Evolutionary conservation across 371 early-diverging fungal species (phyloP).

Genomic region (Capillidium heterosporum): DNA sequence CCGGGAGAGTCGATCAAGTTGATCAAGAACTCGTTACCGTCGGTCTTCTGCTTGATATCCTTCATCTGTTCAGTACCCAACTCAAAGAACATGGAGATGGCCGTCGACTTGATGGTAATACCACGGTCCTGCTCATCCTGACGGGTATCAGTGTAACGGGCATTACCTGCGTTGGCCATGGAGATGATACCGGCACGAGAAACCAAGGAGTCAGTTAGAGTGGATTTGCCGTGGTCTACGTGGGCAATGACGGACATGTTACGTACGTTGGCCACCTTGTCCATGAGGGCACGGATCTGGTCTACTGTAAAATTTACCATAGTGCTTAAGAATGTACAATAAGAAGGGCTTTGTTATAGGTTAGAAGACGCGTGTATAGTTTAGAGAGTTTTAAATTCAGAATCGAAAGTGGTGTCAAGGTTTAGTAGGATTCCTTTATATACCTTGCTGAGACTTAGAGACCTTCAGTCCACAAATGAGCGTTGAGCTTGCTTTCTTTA

Average conservation of each 20-base stretch:
- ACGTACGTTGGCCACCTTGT: constrained; percentile 82
- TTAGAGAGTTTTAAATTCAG: no score
- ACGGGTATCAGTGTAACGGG: constrained; percentile 98
- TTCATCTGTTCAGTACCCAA: constrained; percentile 70
- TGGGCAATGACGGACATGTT: constrained; percentile 99
- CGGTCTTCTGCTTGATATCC: constrained; percentile 84
- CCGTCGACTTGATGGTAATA: constrained; percentile 99
- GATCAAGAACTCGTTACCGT: constrained; percentile 92
- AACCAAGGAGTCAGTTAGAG: constrained; percentile 95
- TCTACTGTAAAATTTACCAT: constrained; percentile 29
- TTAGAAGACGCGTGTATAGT: no score
- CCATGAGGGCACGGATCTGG: constrained; percentile 43
- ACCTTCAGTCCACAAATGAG: no score
- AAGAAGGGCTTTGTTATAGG: no score
- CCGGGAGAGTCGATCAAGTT: constrained; percentile 99
- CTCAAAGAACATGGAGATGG: constrained; percentile 98
- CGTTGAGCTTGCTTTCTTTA: no score
- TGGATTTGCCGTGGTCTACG: constrained; percentile 97
- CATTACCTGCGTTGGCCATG: constrained; percentile 90
- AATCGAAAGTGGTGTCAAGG: no score
- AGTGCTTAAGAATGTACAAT: no score
- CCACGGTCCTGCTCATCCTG: constrained; percentile 98
- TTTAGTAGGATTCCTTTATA: no score
- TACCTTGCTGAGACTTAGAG: no score
- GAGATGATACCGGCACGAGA: constrained; percentile 98